A percentile compares a stretch with the other conserved stretches of the same genome.
Conservation (phyloP, 1,284 basidiomycete species). For the Puccinia novopanici region DNA sequence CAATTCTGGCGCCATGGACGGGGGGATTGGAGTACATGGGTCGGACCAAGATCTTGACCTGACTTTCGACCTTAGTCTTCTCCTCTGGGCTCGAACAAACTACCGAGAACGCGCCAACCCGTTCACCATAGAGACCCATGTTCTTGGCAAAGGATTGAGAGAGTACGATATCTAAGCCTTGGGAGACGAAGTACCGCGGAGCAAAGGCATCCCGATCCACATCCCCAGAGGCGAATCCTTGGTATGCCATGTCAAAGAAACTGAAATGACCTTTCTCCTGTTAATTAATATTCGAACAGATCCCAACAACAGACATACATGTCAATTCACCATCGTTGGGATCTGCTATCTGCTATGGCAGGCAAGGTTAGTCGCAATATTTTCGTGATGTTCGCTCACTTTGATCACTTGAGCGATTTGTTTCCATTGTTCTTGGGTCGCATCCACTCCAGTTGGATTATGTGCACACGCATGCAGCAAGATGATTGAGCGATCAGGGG, state of each 20-base stretch:
- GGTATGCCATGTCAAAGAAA: conserved; percentile 92
- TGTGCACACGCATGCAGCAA: conserved; percentile 60
- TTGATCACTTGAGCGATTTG: conserved; percentile 74
- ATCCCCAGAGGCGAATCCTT: conserved; percentile 62
- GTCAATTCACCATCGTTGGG: too few species aligned
- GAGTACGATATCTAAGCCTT: conserved; percentile 59
- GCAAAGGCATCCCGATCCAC: conserved; percentile 58
- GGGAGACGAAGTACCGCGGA: conserved; percentile 59
- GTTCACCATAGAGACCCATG: conserved; percentile 60
- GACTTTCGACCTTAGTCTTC: conserved; percentile 57
- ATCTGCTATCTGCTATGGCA: not conserved
- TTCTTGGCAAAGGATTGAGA: conserved; percentile 60
- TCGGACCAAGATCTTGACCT: conserved; percentile 88
- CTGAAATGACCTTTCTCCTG: conserved; percentile 81
- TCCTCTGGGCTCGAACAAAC: conserved; percentile 58
- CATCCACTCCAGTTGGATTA: conserved; percentile 75
- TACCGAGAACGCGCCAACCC: conserved; percentile 59
- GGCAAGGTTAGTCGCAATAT: not conserved
- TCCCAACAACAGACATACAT: not conserved
- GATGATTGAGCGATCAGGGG: conserved; percentile 58
- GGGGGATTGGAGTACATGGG: conserved; percentile 99
- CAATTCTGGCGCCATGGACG: conserved; percentile 67
- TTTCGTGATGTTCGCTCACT: conserved; percentile 52
- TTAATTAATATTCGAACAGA: conserved; percentile 12
- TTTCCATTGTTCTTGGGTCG: conserved; percentile 84